phyloP scores from a whole-genome alignment of 768 basidiomycete genomes.

The Sistotremastrum suecicum region DNA sequence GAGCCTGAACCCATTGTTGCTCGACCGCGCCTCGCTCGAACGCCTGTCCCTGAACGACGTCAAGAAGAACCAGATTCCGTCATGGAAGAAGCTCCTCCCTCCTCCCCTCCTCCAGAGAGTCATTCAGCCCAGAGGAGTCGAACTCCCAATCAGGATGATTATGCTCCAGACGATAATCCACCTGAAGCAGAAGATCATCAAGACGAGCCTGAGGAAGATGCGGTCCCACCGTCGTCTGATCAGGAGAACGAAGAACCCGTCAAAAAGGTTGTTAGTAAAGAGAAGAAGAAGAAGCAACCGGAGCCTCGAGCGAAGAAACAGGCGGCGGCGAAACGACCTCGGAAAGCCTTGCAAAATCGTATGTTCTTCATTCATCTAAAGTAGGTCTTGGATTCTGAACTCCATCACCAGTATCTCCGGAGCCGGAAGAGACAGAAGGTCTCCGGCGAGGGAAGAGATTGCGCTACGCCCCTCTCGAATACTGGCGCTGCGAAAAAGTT shows the following conservation, averaged over 20 bases:
- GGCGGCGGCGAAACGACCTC: constrained; percentile 15
- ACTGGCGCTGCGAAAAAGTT: constrained; percentile 86
- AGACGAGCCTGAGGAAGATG: constrained; percentile 13
- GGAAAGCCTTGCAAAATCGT: constrained; percentile 13
- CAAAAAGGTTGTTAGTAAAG: constrained; percentile 5
- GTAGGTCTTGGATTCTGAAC: constrained; percentile 8
- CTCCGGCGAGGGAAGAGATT: constrained; percentile 60
- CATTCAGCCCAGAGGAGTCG: too few relatives aligned
- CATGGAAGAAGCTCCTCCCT: too few relatives aligned
- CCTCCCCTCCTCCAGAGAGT: too few relatives aligned
- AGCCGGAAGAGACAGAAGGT: constrained; percentile 24
- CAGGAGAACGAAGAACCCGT: constrained; percentile 13
- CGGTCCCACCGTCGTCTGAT: too few relatives aligned
- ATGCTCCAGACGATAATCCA: too few relatives aligned
- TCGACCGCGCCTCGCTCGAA: too few relatives aligned
- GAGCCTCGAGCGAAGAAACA: constrained; percentile 15
- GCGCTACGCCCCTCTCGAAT: constrained; percentile 65
- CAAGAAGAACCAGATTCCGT: too few relatives aligned
- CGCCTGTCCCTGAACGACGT: too few relatives aligned
- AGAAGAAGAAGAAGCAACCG: constrained; percentile 7
- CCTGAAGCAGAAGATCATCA: background rate
- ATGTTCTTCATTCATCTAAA: background rate
- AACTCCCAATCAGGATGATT: too few relatives aligned
- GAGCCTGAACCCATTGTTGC: background rate
- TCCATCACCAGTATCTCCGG: constrained; percentile 8